Evolutionary conservation across 164 flowering plant genomes (phyloP).

Genomic region (Amborella trichopoda): DNA sequence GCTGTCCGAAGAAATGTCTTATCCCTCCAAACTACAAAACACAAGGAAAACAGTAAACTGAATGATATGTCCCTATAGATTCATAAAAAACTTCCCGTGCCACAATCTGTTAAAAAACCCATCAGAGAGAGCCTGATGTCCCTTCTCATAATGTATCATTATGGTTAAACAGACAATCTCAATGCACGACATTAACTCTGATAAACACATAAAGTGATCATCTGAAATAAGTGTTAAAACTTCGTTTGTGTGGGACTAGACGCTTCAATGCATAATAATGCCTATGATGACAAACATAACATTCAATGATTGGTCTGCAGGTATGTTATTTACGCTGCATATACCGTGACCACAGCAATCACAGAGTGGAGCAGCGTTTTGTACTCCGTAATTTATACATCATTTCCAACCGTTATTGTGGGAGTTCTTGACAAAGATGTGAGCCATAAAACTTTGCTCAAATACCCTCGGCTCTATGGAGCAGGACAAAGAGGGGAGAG

Average conservation of each 20-base stretch:
- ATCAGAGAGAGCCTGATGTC: neutral
- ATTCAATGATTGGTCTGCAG: constrained; percentile 24
- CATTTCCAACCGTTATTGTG: constrained; percentile 76
- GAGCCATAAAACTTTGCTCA: constrained; percentile 55
- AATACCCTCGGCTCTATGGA: constrained; percentile 73
- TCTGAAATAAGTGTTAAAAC: no score
- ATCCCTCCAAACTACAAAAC: no score
- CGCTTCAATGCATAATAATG: no score
- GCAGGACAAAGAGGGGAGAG: constrained; percentile 74
- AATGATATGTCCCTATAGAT: no score
- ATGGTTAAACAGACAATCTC: neutral
- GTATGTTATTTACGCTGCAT: constrained; percentile 75
- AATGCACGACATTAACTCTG: no score
- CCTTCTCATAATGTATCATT: neutral
- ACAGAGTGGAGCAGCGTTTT: constrained; percentile 90
- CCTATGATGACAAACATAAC: no score
- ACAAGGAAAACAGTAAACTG: no score
- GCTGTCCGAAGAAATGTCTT: no score
- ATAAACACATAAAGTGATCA: no score
- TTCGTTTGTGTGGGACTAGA: no score
- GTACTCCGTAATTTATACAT: constrained; percentile 75
- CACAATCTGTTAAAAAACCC: no score
- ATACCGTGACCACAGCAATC: constrained; percentile 72
- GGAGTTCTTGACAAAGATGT: constrained; percentile 89
- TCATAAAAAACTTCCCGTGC: no score